These are phyloP conservation scores for Paraphysoderma sedebokerense DNA, from an alignment of 371 early-diverging fungal genomes.

Conservation along the genomic window DNA sequence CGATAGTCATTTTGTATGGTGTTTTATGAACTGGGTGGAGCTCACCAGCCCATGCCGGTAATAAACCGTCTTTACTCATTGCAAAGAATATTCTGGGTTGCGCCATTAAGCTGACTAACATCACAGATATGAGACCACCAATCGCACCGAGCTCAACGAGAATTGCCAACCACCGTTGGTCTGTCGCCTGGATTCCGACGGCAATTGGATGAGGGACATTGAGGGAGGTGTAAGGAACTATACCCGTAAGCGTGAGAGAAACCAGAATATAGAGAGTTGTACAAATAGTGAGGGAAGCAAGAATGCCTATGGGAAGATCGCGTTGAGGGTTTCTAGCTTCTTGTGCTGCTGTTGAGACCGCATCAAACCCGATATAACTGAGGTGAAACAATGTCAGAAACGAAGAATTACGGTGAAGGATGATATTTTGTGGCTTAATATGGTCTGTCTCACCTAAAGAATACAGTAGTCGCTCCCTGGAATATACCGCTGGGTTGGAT, in stretches of 20 bases:
- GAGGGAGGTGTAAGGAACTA: slow-evolving; percentile 35
- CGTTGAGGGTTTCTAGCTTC: slow-evolving; percentile 65
- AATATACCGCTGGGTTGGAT: slow-evolving; percentile 33
- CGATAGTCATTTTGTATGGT: slow-evolving; percentile 48
- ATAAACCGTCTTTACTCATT: slow-evolving; percentile 72
- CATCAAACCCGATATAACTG: slow-evolving; percentile 76
- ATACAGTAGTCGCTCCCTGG: slow-evolving; percentile 57
- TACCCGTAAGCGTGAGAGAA: slow-evolving; percentile 51
- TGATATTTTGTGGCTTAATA: too few relatives aligned
- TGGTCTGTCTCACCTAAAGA: too few relatives aligned
- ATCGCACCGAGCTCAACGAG: slow-evolving; percentile 59
- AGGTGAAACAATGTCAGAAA: neutral
- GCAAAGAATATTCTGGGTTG: slow-evolving; percentile 76
- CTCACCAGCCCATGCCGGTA: slow-evolving; percentile 47
- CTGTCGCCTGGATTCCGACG: slow-evolving; percentile 27
- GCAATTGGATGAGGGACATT: slow-evolving; percentile 39
- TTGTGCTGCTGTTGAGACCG: slow-evolving; percentile 70
- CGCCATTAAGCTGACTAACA: slow-evolving; percentile 49
- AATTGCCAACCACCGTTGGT: slow-evolving; percentile 45
- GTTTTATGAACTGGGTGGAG: slow-evolving; percentile 45
- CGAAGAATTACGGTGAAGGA: neutral
- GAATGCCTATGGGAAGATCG: slow-evolving; percentile 75
- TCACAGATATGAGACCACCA: slow-evolving; percentile 57
- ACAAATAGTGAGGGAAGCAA: slow-evolving; percentile 55
- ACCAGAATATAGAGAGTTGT: slow-evolving; percentile 40